A percentile compares a stretch with the other conserved stretches of the same genome.
phyloP scores from a whole-genome alignment of 345 rosid species.

The Pistacia vera region DNA sequence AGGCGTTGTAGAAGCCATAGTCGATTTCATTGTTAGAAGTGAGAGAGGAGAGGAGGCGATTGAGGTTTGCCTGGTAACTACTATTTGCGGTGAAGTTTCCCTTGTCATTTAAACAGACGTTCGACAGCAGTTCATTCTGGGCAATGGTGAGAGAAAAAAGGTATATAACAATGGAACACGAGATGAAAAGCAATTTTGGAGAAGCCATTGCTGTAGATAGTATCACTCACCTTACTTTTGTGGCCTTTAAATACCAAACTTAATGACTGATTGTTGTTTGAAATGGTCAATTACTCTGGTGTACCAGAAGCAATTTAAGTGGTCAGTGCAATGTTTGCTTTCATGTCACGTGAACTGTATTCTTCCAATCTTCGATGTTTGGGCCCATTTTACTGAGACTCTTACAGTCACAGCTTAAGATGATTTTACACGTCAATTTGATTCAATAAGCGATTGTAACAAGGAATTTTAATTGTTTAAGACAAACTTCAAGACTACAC shows the following conservation, averaged over 20 bases:
- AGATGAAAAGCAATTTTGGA: not conserved
- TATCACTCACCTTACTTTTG: not conserved
- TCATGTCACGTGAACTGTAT: no score
- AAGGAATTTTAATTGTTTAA: no score
- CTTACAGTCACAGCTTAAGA: no score
- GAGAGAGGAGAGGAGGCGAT: conserved; percentile 30
- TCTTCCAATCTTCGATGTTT: no score
- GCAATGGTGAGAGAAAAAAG: not conserved
- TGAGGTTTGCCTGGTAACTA: conserved; percentile 37
- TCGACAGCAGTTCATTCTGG: not conserved
- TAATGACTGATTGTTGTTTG: not conserved
- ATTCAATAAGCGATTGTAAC: no score
- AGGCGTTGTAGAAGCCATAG: conserved; percentile 35
- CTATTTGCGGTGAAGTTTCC: conserved; percentile 39
- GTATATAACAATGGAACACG: not conserved
- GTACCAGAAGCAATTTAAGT: not conserved
- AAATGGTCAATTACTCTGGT: not conserved
- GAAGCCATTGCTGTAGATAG: not conserved
- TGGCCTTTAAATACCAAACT: not conserved
- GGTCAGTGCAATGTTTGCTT: no score
- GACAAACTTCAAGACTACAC: no score
- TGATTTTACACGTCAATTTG: no score
- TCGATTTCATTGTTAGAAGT: conserved; percentile 19
- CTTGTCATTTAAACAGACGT: conserved; percentile 28
- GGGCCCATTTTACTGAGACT: no score